A percentile compares a stretch with the other conserved stretches of the same genome.
Conservation (phyloP, 371 early-diverging fungal species). For the Mortierella sp. region DNA sequence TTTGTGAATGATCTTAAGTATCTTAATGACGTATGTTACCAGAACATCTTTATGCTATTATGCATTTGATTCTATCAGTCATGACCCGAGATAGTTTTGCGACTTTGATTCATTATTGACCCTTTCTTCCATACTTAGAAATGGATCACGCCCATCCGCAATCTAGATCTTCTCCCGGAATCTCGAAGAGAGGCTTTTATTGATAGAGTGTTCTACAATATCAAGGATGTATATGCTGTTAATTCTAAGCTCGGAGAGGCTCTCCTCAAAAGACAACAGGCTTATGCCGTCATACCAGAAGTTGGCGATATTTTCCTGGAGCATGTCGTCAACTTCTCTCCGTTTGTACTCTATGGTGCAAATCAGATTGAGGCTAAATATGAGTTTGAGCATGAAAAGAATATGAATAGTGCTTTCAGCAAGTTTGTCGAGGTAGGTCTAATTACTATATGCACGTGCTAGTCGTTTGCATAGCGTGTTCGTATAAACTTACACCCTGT, state of each 20-base stretch:
- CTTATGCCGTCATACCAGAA: slow-evolving; percentile 76
- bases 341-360: slow-evolving; percentile 91
- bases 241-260: slow-evolving; percentile 77
- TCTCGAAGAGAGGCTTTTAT: slow-evolving; percentile 76
- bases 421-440: slow-evolving; percentile 78
- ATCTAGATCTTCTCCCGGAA: slow-evolving; percentile 71
- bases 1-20: slow-evolving; percentile 88
- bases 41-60: neutral
- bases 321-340: slow-evolving; percentile 79
- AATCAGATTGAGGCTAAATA: slow-evolving; percentile 89
- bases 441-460: neutral
- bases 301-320: slow-evolving; percentile 90
- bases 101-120: neutral
- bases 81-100: neutral
- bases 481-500: neutral
- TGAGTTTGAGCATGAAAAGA: slow-evolving; percentile 83
- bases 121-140: slow-evolving; percentile 52
- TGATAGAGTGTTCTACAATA: slow-evolving; percentile 85
- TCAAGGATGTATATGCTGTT: slow-evolving; percentile 76
- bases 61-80: neutral
- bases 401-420: slow-evolving; percentile 73
- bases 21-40: slow-evolving; percentile 71
- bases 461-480: neutral
- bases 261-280: slow-evolving; percentile 79
- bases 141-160: slow-evolving; percentile 82